Conservation (phyloP, 208 protist genomes). For the Trypanosoma vivax region DNA sequence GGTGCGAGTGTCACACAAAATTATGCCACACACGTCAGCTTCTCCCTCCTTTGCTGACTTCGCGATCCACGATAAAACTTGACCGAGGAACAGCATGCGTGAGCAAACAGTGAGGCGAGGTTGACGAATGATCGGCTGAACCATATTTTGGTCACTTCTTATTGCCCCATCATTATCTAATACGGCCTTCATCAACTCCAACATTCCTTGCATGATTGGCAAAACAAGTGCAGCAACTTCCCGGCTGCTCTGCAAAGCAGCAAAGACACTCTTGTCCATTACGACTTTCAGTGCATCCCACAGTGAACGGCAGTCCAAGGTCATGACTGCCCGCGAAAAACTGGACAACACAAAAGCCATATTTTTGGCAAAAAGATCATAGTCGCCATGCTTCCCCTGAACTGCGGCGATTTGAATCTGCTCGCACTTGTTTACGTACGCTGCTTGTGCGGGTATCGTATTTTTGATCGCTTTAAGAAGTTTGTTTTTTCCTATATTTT, state of each 20-base stretch:
- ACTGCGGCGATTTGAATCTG: not conserved
- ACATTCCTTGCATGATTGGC: slow-evolving; percentile 4
- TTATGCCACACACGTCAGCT: slow-evolving; percentile 12
- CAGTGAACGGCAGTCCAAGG: not conserved
- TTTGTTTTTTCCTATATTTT: not conserved
- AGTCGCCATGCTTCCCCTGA: not conserved
- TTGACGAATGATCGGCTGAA: not conserved
- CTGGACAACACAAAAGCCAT: slow-evolving; percentile 1
- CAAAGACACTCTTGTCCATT: slow-evolving; percentile 9
- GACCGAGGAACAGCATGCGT: slow-evolving; percentile 15
- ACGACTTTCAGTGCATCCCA: not conserved
- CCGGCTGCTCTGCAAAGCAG: not conserved
- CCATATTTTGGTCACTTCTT: not conserved
- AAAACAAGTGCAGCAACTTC: not conserved
- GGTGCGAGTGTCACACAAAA: slow-evolving; percentile 30
- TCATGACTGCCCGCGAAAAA: slow-evolving; percentile 3
- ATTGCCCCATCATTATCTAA: not conserved
- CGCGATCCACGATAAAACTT: slow-evolving; percentile 9
- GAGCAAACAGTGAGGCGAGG: slow-evolving; percentile 1
- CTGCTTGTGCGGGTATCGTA: not conserved
- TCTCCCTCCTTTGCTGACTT: not conserved
- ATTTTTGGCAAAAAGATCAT: slow-evolving; percentile 1
- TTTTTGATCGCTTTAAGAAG: not conserved
- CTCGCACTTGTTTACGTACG: slow-evolving; percentile 11
- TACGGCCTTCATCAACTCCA: not conserved